Conservation (phyloP, 106 monocot species). For the Dioscorea dumetorum region DNA sequence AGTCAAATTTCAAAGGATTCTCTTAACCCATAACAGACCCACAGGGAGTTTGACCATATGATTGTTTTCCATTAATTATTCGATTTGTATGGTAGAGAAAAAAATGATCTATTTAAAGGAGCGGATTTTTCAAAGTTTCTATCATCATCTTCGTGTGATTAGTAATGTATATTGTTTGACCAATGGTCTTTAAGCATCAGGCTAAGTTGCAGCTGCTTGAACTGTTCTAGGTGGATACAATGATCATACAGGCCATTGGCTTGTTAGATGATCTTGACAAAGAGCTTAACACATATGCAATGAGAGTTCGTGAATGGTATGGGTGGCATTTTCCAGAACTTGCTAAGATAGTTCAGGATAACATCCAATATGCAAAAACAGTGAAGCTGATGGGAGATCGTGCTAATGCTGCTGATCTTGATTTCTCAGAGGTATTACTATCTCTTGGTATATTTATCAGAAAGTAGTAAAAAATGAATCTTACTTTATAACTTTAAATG, state of each 20-base stretch:
- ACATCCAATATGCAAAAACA: constrained; percentile 83
- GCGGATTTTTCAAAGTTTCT: no score
- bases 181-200: no score
- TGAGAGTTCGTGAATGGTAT: constrained; percentile 99
- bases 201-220: no score
- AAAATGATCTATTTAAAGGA: no score
- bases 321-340: constrained; percentile 99
- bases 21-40: no score
- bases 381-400: constrained; percentile 93
- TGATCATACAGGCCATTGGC: constrained; percentile 95
- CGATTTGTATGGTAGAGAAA: no score
- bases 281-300: constrained; percentile 92
- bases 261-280: constrained; percentile 95
- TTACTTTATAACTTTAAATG: neutral
- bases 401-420: constrained; percentile 65
- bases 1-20: no score
- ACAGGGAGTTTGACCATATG: no score
- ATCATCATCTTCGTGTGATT: no score
- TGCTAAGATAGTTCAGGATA: constrained; percentile 78
- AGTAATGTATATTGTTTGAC: no score
- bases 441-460: no score
- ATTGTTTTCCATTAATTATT: no score
- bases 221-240: constrained; percentile 72
- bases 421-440: constrained; percentile 77
- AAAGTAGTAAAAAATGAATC: neutral